Conservation (phyloP, 1,139 yeast species). For the Torulaspora globosa region DNA sequence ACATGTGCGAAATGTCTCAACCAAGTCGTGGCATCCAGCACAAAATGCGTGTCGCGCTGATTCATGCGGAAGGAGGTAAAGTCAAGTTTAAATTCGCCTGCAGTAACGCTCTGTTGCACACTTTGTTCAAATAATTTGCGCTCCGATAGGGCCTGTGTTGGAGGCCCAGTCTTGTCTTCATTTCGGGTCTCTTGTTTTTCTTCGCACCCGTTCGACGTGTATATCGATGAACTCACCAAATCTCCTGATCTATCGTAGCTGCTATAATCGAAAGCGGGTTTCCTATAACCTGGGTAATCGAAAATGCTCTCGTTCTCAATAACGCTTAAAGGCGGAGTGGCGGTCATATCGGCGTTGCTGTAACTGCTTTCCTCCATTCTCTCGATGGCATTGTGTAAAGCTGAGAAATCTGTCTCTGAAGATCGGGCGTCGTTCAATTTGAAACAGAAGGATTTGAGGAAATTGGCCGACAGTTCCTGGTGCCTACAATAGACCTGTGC, state of each 20-base stretch:
- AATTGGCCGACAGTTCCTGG: constrained; percentile 14
- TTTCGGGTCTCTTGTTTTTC: constrained; percentile 8
- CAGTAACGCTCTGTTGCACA: constrained; percentile 26
- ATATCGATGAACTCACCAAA: constrained; percentile 33
- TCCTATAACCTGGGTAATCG: constrained; percentile 35
- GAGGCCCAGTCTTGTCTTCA: background rate
- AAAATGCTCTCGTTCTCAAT: constrained; percentile 31
- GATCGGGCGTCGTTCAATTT: constrained; percentile 20
- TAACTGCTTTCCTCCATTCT: constrained; percentile 24
- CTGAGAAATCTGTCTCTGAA: constrained; percentile 13
- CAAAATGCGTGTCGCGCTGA: constrained; percentile 48
- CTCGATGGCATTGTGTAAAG: constrained; percentile 12
- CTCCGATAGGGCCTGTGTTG: constrained; percentile 18
- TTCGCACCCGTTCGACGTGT: constrained; percentile 31
- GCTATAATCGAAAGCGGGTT: constrained; percentile 26
- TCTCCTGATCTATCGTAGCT: constrained; percentile 37
- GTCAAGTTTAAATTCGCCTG: constrained; percentile 12
- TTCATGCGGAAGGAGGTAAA: constrained; percentile 13
- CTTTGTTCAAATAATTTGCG: constrained; percentile 30
- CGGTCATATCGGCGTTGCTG: constrained; percentile 22
- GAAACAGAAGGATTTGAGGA: constrained; percentile 26
- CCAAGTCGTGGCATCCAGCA: constrained; percentile 78
- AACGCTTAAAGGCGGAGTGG: constrained; percentile 28
- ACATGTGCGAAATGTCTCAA: constrained; percentile 73
- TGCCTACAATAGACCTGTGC: constrained; percentile 20